These are phyloP conservation scores for Boletus speciosus DNA, from an alignment of 768 basidiomycete genomes.

Conservation along the genomic window DNA sequence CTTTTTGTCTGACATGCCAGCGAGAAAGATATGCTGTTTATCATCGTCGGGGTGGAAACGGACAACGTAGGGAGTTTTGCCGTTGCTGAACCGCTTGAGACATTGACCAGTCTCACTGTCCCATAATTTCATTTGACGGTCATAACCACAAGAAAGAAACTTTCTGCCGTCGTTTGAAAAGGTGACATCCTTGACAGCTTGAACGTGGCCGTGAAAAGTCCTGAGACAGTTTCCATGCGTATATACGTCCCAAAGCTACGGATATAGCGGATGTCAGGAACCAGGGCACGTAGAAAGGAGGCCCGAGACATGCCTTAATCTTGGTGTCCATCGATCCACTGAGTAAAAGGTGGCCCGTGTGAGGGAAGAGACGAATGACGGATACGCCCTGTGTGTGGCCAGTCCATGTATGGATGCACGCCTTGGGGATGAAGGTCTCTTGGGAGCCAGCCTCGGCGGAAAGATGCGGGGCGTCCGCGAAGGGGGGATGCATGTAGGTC, in stretches of 20 bases:
- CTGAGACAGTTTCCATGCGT: conserved; percentile 94
- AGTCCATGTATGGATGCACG: conserved; percentile 96
- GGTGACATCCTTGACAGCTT: conserved; percentile 93
- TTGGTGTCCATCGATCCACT: conserved; percentile 98
- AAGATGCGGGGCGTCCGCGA: conserved; percentile 84
- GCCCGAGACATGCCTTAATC: conserved; percentile 67
- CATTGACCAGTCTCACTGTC: conserved; percentile 99
- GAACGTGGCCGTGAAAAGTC: conserved; percentile 95
- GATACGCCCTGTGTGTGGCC: conserved; percentile 96
- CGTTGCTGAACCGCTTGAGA: conserved; percentile 93
- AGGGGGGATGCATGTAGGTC: conserved; percentile 94
- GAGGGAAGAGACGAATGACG: conserved; percentile 89
- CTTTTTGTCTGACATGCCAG: conserved; percentile 99
- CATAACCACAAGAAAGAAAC: conserved; percentile 92
- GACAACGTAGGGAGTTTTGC: conserved; percentile 95
- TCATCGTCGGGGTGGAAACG: conserved; percentile 95
- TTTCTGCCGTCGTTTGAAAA: conserved; percentile 91
- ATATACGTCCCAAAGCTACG: conserved; percentile 97
- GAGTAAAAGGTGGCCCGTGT: conserved; percentile 88
- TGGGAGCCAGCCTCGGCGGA: conserved; percentile 75
- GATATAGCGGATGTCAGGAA: conserved; percentile 1
- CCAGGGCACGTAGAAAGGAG: background rate
- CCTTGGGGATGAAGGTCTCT: conserved; percentile 93
- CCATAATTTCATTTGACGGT: conserved; percentile 98
- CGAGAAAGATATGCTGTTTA: conserved; percentile 93